Evolutionary conservation across 495 filamentous ascomycete species (phyloP).

Genomic region (Daldinia childiae): DNA sequence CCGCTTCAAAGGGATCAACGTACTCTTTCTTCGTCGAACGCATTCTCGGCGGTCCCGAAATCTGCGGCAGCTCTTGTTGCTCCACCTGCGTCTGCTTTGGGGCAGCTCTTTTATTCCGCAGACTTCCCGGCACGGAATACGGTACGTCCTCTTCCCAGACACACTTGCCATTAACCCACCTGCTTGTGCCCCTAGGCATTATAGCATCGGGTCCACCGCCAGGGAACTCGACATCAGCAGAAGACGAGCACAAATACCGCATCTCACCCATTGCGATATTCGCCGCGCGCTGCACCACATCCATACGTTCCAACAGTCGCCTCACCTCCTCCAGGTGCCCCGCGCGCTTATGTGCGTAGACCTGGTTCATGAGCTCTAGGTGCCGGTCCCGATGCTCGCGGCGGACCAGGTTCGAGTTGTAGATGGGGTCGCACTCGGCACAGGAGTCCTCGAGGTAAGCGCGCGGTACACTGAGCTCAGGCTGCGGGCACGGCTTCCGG

Average conservation of each 20-base stretch:
- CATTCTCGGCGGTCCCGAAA: slow-evolving; percentile 3
- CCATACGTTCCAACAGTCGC: not conserved
- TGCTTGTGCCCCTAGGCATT: slow-evolving; percentile 6
- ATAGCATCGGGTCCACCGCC: not conserved
- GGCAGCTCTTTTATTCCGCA: not conserved
- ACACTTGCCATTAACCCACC: slow-evolving; percentile 31
- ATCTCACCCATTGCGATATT: slow-evolving; percentile 14
- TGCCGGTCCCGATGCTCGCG: slow-evolving; percentile 7
- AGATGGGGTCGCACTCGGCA: slow-evolving; percentile 40
- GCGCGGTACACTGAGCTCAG: not conserved
- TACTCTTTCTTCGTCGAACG: slow-evolving; percentile 32
- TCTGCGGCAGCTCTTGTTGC: not conserved
- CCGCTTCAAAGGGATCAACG: slow-evolving; percentile 14
- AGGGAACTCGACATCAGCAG: slow-evolving; percentile 22
- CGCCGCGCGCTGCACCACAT: not conserved
- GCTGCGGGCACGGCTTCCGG: slow-evolving; percentile 11
- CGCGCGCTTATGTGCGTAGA: not conserved
- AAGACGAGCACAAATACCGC: not conserved
- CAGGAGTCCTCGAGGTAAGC: slow-evolving; percentile 41
- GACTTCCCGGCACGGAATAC: not conserved
- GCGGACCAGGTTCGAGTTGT: slow-evolving; percentile 18
- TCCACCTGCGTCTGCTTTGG: not conserved
- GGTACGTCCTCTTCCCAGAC: slow-evolving; percentile 27
- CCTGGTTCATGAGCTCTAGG: slow-evolving; percentile 9
- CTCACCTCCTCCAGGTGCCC: slow-evolving; percentile 4